Percentiles rank a stretch among this genome's conserved stretches.
Conservation (phyloP, 108 stramenopile species). For the Epithemia pelagica region DNA sequence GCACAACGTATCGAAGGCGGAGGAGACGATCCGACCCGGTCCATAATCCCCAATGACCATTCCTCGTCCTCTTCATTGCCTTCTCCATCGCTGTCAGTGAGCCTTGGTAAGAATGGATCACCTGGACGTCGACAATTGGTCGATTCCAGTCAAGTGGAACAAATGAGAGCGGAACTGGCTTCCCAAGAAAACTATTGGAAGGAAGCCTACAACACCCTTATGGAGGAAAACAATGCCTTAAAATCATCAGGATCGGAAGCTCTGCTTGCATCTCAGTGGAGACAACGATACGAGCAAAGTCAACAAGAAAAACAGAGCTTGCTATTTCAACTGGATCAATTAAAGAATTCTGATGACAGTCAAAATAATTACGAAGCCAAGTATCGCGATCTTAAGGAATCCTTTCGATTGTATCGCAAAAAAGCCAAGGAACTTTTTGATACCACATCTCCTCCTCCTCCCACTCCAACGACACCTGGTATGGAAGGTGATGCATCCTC, state of each 20-base stretch:
- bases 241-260: slow-evolving; percentile 85
- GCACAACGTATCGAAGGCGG: slow-evolving; percentile 37
- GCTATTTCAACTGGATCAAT: slow-evolving; percentile 19
- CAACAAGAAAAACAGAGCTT: slow-evolving; percentile 76
- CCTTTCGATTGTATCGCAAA: slow-evolving; percentile 82
- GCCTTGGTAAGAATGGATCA: too few species aligned
- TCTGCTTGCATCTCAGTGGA: slow-evolving; percentile 85
- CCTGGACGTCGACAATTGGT: background rate
- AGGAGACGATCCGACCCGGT: background rate
- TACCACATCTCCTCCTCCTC: too few species aligned
- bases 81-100: slow-evolving; percentile 3
- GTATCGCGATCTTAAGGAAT: slow-evolving; percentile 86
- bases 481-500: background rate
- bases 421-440: slow-evolving; percentile 91
- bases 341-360: slow-evolving; percentile 38
- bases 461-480: slow-evolving; percentile 34
- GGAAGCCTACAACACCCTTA: slow-evolving; percentile 73
- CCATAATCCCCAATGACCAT: background rate
- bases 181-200: slow-evolving; percentile 86
- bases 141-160: slow-evolving; percentile 41
- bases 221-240: slow-evolving; percentile 76
- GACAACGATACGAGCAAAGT: slow-evolving; percentile 83
- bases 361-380: slow-evolving; percentile 72
- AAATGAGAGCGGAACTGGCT: slow-evolving; percentile 53
- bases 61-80: background rate